These are phyloP conservation scores for Orbilia oligospora DNA, from an alignment of 2,329 filamentous ascomycete genomes.

Conservation along the genomic window DNA sequence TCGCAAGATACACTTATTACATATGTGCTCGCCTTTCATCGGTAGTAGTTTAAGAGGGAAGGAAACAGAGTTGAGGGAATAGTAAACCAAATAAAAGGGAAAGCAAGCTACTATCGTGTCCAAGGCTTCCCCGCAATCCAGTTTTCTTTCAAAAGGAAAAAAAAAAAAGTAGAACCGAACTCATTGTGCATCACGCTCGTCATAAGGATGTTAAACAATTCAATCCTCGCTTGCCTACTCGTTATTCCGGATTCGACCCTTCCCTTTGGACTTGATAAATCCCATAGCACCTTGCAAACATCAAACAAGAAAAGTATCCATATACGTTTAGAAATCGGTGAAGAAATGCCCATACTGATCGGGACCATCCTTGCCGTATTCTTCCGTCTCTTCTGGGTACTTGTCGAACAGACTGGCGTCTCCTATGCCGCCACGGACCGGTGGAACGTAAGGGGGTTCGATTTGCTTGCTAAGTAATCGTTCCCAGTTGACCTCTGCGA, in stretches of 20 bases:
- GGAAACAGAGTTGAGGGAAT: constrained; percentile 37
- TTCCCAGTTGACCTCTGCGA: constrained; percentile 98
- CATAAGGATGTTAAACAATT: constrained; percentile 32
- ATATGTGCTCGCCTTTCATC: constrained; percentile 55
- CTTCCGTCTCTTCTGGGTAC: constrained; percentile 96
- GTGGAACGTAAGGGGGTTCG: constrained; percentile 96
- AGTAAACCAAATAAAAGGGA: constrained; percentile 24
- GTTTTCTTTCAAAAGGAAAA: constrained; percentile 12
- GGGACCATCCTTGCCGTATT: constrained; percentile 76
- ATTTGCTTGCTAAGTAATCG: constrained; percentile 94
- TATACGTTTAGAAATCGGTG: constrained; percentile 75
- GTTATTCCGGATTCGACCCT: background rate
- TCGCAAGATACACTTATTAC: constrained; percentile 60
- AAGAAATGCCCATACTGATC: constrained; percentile 78
- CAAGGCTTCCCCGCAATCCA: constrained; percentile 7
- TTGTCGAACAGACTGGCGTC: constrained; percentile 98
- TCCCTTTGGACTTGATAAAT: background rate
- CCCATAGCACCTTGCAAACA: background rate
- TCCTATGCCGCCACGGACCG: constrained; percentile 91
- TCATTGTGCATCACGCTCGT: constrained; percentile 38
- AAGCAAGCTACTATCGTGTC: constrained; percentile 37
- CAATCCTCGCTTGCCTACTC: constrained; percentile 3
- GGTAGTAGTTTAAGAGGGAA: constrained; percentile 29
- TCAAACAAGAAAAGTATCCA: background rate
- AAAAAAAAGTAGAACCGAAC: constrained; percentile 23